Evolutionary conservation across 305 asterid genomes (phyloP), one percentile per base, ranked within the genome.

Genomic region (Coffea humblotiana): DNA sequence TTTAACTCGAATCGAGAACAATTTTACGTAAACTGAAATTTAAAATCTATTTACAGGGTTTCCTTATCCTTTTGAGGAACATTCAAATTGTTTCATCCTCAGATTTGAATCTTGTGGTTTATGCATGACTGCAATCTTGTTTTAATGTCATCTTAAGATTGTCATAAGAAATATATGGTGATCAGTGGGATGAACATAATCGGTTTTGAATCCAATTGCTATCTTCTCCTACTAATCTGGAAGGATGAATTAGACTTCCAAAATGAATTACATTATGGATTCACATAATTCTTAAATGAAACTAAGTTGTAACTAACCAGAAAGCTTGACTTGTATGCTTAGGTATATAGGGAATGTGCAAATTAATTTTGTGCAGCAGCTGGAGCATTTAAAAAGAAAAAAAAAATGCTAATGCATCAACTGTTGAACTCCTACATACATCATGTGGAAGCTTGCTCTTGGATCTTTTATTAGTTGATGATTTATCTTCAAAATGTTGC

Each of bases 401-500:
- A 37, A 37, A 40, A 40, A 40, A 40, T 40, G 71, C 45, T 29
- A 32, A 66, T 66, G 71, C 71, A 66, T 66, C 71, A 66, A 32
- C 71, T 13, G 18, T 0, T 61, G 49, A 10, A 21, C 25, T 75
- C 16, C 21, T 29, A 49, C 18, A n/a, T 77, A 3, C 16, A n/a
- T 43, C 15, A 0, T 37, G 4, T 47, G 23, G 13, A 65, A 51
- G 37, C 27, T 32, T 52, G 69, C 66, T 58, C 40, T 60, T 56
- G 48, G 25, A 47, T 52, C 60, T 69, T 64, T 29, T 61, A 21
- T 78, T 66, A 25, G 29, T 51, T 67, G 74, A 51, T 74, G 45
- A 75, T 83, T 49, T 60, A n/a, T 74, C 43, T 66, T 80, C 65
- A 11, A 73, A 74, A 19, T 80, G 49, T 87, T 75, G 82, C 92